Evolutionary conservation across 1,284 basidiomycete genomes (phyloP), one percentile per base, ranked within the genome.

Genomic region (Marasmius fiardii): DNA sequence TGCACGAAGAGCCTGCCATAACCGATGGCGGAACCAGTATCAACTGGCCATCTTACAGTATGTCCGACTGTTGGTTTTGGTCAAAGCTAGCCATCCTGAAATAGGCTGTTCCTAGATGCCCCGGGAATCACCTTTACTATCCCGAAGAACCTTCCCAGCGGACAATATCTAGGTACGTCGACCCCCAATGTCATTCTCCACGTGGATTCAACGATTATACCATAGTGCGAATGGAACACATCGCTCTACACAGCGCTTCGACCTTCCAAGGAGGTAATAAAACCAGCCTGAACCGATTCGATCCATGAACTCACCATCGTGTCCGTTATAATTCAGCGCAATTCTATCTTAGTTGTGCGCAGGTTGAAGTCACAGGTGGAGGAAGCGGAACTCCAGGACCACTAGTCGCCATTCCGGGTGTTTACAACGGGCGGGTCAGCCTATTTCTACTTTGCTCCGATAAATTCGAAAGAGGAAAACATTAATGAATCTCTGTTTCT

Each of bases 201-300:
- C 54, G 39, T 24, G 43, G 41, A 49, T 60, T 23, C 12, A 48
- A 68, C n/a, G n/a, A n/a, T n/a, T n/a, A n/a, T n/a, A n/a, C 69
- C 53, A 65, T 69, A 61, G 72, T 81, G 58, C 77, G 79, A 49
- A 72, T 75, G 63, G 78, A 81, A 60, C 68, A 75, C 21, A 77
- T 79, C 54, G 78, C 77, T 43, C 62, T 77, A 50, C 75, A 78
- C 61, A 51, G 61, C 21, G 73, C 72, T 23, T 61, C 61, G 14
- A 66, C 63, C 12, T 71, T 66, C 58, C 65, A 66, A 50, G 74
- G 73, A 53, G 73, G 73, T 74, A 44, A 53, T 67, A 34, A 35
- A 11, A 21, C n/a, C 5, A n/a, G 10, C 20, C n/a, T 35, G n/a
- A 20, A 3, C 6, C 31, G 16, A 21, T n/a, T 33, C 35, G 20